Evolutionary conservation across 2,329 filamentous ascomycete genomes (phyloP).

Genomic region (Fusarium brachygibbosum): DNA sequence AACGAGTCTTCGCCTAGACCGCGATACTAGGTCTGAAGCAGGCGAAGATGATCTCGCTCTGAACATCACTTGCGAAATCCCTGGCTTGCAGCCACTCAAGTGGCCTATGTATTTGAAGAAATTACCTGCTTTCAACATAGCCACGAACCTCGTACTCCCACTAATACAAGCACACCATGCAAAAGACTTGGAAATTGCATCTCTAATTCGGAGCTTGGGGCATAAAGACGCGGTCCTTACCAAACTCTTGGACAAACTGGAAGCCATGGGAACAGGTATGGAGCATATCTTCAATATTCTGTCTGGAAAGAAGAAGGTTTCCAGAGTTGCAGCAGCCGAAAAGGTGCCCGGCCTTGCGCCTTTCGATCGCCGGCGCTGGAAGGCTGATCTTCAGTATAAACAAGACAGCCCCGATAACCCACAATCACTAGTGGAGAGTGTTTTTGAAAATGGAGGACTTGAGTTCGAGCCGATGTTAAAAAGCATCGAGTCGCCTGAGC

Average conservation of each 20-base stretch:
- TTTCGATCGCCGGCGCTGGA: slow-evolving; percentile 61
- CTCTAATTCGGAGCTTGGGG: slow-evolving; percentile 59
- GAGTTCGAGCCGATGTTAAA: slow-evolving; percentile 49
- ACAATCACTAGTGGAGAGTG: slow-evolving; percentile 56
- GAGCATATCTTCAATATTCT: slow-evolving; percentile 67
- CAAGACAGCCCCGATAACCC: slow-evolving; percentile 51
- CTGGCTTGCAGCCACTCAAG: slow-evolving; percentile 72
- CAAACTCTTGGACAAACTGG: slow-evolving; percentile 67
- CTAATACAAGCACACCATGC: slow-evolving; percentile 63
- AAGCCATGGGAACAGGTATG: slow-evolving; percentile 63
- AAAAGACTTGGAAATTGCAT: slow-evolving; percentile 57
- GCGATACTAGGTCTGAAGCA: slow-evolving; percentile 51
- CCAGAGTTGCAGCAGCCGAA: slow-evolving; percentile 60
- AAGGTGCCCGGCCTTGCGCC: slow-evolving; percentile 66
- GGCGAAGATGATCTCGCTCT: slow-evolving; percentile 63
- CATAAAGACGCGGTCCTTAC: slow-evolving; percentile 67
- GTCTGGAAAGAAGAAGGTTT: slow-evolving; percentile 62
- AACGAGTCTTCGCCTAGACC: slow-evolving; percentile 61
- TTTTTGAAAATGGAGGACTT: slow-evolving; percentile 58
- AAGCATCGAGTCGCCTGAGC: slow-evolving; percentile 51
- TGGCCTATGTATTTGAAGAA: slow-evolving; percentile 74
- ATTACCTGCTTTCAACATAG: slow-evolving; percentile 57
- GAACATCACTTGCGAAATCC: slow-evolving; percentile 70
- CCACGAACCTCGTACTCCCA: slow-evolving; percentile 66
- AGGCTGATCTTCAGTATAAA: slow-evolving; percentile 43